Base-by-base conservation (phyloP, 2,329 filamentous ascomycete species). In the Amauroascus verrucosus region DNA sequence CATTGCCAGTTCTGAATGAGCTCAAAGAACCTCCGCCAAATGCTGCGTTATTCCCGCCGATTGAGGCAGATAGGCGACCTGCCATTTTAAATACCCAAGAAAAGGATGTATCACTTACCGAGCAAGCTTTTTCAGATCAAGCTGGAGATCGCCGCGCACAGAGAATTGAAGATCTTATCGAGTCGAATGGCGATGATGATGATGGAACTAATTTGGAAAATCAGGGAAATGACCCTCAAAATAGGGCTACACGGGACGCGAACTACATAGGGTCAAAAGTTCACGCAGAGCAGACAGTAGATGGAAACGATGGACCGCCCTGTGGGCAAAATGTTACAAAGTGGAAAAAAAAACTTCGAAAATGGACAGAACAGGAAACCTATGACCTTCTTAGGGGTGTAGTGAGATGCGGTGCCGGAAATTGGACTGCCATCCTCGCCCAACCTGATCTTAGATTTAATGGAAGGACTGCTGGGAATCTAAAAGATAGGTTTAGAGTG, bases 11-110 rank as follows among this genome's bases (percentile, higher is more conserved):
- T 56, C 65, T 84, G 9, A 81, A 81, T 60, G 80, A 80, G 6
- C 65, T 84, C 41, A 80, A 83, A 65, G 79, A 84, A 57, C 81
- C 81, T 2, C 81, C 81, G 13, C 80, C 80, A 7, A 77, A 82
- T 63, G 78, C 78, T 44, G 75, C 77, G 11, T 65, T 83, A 6
- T 75, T 83, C 46, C 81, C 81, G 5, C 78, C 78, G 3, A 84
- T 84, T 14, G 78, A 77, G 58, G 71, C 75, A 28, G 75, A 76
- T 26, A 66, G 66, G 11, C 65, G 70, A 26, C 62, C 66, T 3
- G 64, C 66, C 30, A 65, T 71, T 47, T 55, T 71, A 37, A 67
- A 63, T 3, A 67, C 67, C 37, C 67, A 67, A 6, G 64, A 65
- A 6, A 61, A 62, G 9, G 61, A 35, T 16, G 11, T 32, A 20